Evolutionary conservation across 1,284 basidiomycete genomes (phyloP).

Genomic region (Singerocomus inundabilis): DNA sequence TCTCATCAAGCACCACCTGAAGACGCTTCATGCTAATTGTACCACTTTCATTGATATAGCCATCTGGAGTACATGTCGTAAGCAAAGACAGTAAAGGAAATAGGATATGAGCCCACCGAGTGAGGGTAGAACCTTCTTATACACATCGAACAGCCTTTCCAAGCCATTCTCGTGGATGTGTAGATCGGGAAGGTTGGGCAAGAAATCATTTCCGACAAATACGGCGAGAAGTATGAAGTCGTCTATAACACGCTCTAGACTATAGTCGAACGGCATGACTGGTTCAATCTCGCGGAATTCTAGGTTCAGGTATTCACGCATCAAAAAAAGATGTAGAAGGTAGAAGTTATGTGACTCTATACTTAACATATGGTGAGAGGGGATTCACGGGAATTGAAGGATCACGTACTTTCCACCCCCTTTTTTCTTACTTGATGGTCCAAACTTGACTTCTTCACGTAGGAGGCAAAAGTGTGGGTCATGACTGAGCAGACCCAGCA

Average conservation of each 20-base stretch:
- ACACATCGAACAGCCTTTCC: conserved; percentile 90
- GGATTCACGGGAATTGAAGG: conserved; percentile 1
- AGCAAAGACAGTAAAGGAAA: background rate
- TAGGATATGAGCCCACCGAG: conserved; percentile 55
- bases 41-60: conserved; percentile 93
- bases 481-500: conserved; percentile 95
- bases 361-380: conserved; percentile 39
- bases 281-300: conserved; percentile 79
- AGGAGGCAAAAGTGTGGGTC: conserved; percentile 98
- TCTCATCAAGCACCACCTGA: conserved; percentile 86
- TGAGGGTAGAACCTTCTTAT: conserved; percentile 86
- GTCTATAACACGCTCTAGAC: conserved; percentile 92
- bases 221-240: conserved; percentile 97
- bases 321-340: conserved; percentile 89
- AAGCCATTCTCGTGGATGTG: conserved; percentile 98
- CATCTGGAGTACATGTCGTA: conserved; percentile 49
- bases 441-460: conserved; percentile 98
- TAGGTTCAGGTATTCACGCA: conserved; percentile 96
- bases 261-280: conserved; percentile 68
- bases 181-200: conserved; percentile 93
- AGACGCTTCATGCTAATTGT: conserved; percentile 79
- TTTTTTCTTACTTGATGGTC: conserved; percentile 75
- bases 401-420: conserved; percentile 58
- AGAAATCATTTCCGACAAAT: conserved; percentile 96
- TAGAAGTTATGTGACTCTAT: conserved; percentile 92